Base-by-base conservation (phyloP, 2,329 filamentous ascomycete species). In the Epicoccum sorghinum region DNA sequence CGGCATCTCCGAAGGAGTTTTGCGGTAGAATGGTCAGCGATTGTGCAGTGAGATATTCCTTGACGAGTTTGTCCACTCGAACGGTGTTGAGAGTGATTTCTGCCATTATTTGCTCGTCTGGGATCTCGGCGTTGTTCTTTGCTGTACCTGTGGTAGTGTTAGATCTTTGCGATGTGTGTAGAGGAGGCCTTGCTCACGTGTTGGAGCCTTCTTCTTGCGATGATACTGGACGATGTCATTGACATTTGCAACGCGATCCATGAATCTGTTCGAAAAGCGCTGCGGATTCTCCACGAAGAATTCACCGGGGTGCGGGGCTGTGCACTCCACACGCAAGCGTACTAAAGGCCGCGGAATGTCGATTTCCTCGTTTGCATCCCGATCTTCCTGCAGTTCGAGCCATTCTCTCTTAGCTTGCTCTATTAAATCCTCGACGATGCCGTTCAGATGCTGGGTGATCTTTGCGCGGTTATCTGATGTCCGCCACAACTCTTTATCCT, bases 271-370 rank as follows among this genome's bases (percentile, higher is more conserved):
- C 0, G 93, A 98, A 68, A 98, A 97, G 7, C 95, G 87, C 71
- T 98, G 95, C 0, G 95, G 93, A 57, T 99, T 99, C 72, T 98
- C 95, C 60, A 89, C 88, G 62, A 98, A 90, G 67, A 91, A 99
- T 32, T 86, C 85, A 12, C 91, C 90, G 4, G 91, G 92, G 27
- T 96, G 91, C 0, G 89, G 89, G 0, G 92, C 87, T 0, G 90
- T 89, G 61, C 91, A 95, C 68, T 99, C 95, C 0, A 99, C 93
- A 57, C 93, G 91, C 13, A 99, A 83, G 18, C 95, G 86, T 35
- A 99, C 88, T 1, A 99, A 82, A 0, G 95, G 95, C 30, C 95
- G 78, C 0, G 93, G 93, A 1, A 85, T 81, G 49, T 87, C 83
- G 3, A 80, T 68, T 1, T 86, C 84, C 2, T 84, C 81, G 1